Conservation (phyloP, 176 grass and related monocot species). For the Oryza coarctata region DNA sequence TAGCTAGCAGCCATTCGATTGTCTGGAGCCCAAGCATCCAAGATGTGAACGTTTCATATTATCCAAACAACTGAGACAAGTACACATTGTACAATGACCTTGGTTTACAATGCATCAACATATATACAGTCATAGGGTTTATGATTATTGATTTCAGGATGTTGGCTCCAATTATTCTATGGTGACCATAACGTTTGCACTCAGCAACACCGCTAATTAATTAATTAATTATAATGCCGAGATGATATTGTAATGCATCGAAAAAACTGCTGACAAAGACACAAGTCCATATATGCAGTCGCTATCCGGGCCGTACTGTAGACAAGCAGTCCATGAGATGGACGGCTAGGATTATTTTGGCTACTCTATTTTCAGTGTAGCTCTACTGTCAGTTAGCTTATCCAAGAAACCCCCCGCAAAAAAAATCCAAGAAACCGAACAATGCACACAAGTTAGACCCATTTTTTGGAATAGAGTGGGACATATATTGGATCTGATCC, state of each 20-base stretch:
- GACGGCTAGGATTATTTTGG: background rate
- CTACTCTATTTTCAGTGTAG: background rate
- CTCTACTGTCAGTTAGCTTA: background rate
- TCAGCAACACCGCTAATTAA: background rate
- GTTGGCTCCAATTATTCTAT: background rate
- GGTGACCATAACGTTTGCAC: slow-evolving; percentile 9
- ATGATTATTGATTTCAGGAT: background rate
- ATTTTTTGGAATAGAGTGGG: too few species aligned
- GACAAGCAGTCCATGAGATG: background rate
- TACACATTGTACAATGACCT: background rate
- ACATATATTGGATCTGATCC: background rate
- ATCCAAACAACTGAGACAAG: background rate
- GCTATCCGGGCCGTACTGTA: too few species aligned
- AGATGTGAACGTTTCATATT: background rate
- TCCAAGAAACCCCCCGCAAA: too few species aligned
- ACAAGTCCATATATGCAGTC: too few species aligned
- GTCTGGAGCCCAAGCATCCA: background rate
- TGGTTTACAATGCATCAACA: background rate
- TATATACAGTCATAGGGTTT: background rate
- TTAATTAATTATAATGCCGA: background rate
- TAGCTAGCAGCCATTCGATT: background rate
- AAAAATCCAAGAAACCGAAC: too few species aligned
- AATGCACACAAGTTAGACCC: too few species aligned
- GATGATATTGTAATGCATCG: background rate
- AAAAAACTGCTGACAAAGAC: background rate